A percentile compares a stretch with the other conserved stretches of the same genome.
phyloP scores from a whole-genome alignment of 345 rosid genomes.

The Euphorbia lathyris region DNA sequence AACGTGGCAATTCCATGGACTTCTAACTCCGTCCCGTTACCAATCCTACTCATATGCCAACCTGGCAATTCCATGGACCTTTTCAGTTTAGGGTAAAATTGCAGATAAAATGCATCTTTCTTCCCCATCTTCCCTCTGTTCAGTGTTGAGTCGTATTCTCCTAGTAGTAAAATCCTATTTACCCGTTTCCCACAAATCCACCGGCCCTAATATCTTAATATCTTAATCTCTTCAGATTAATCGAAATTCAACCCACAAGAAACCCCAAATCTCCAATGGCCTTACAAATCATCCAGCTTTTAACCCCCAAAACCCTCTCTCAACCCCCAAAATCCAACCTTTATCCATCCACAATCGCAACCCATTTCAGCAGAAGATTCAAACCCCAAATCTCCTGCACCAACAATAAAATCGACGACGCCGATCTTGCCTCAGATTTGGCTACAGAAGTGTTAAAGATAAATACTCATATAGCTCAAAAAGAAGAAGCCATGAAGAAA shows the following conservation, averaged over 20 bases:
- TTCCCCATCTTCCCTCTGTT: not conserved
- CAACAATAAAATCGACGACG: conserved; percentile 26
- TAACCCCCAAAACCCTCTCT: conserved; percentile 20
- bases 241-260: not conserved
- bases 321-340: conserved; percentile 8
- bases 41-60: too few relatives aligned
- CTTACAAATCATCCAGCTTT: conserved; percentile 28
- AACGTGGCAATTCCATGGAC: not conserved
- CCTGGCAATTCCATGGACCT: too few relatives aligned
- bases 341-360: conserved; percentile 2
- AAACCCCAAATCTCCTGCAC: conserved; percentile 34
- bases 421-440: conserved; percentile 55
- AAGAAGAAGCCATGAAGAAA: conserved; percentile 70
- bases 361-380: conserved; percentile 15
- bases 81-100: too few relatives aligned
- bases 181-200: not conserved
- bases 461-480: conserved; percentile 43
- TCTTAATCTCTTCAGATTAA: not conserved
- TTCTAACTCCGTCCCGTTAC: too few relatives aligned
- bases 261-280: conserved; percentile 36
- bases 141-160: not conserved
- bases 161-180: not conserved
- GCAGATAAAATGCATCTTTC: too few relatives aligned
- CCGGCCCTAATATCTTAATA: conserved; percentile 1
- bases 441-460: conserved; percentile 55